These are phyloP conservation scores for Apiotrichum veenhuisii DNA, from an alignment of 1,284 basidiomycete species.

Conservation along the genomic window DNA sequence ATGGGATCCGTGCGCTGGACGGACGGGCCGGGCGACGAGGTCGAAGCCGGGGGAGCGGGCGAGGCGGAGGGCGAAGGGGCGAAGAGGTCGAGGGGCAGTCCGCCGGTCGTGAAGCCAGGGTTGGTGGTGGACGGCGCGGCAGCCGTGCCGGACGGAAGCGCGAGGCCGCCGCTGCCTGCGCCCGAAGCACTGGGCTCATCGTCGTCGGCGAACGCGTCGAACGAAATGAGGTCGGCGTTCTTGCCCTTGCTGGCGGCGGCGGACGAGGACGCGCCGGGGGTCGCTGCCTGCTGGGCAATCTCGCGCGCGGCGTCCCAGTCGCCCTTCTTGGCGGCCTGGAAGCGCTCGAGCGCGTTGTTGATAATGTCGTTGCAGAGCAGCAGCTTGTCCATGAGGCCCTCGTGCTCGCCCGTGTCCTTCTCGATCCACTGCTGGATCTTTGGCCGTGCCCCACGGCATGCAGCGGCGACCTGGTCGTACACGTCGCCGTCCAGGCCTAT, in stretches of 20 bases:
- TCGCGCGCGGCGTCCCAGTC: slow-evolving; percentile 58
- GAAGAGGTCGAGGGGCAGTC: slow-evolving; percentile 50
- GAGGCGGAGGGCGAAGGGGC: slow-evolving; percentile 39
- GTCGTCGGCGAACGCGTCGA: slow-evolving; percentile 48
- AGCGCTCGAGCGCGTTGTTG: slow-evolving; percentile 83
- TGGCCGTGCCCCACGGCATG: slow-evolving; percentile 79
- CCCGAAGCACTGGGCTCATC: slow-evolving; percentile 22
- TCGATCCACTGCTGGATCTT: slow-evolving; percentile 98
- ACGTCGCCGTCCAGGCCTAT: slow-evolving; percentile 83
- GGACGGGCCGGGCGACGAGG: slow-evolving; percentile 9
- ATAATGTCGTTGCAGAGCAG: slow-evolving; percentile 97
- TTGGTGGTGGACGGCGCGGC: slow-evolving; percentile 22
- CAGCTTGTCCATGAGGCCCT: slow-evolving; percentile 87
- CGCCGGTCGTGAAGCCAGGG: slow-evolving; percentile 36
- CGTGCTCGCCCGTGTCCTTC: slow-evolving; percentile 70
- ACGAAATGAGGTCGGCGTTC: slow-evolving; percentile 46
- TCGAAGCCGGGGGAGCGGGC: slow-evolving; percentile 15
- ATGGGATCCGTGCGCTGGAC: slow-evolving; percentile 37
- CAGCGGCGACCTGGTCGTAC: slow-evolving; percentile 90
- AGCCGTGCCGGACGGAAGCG: slow-evolving; percentile 33
- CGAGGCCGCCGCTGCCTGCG: slow-evolving; percentile 30
- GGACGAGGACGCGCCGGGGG: background rate
- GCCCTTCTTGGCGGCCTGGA: slow-evolving; percentile 86
- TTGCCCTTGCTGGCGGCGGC: slow-evolving; percentile 3
- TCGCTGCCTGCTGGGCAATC: slow-evolving; percentile 28